phyloP scores from a whole-genome alignment of 2,329 filamentous ascomycete genomes.

The Sporothrix phasma region DNA sequence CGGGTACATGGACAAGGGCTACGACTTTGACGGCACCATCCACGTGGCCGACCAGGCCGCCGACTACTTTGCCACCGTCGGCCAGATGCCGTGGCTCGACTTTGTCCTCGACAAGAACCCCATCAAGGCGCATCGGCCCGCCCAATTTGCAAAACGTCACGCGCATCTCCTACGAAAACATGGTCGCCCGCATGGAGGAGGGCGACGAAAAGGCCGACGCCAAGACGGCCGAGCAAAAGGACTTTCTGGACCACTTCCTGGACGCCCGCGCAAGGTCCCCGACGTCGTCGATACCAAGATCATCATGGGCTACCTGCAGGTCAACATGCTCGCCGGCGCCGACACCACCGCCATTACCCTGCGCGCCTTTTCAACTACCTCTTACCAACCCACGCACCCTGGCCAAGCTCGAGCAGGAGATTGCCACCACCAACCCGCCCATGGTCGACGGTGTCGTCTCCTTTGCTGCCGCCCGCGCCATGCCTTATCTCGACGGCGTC shows the following conservation, averaged over 20 bases:
- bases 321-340: slow-evolving; percentile 28
- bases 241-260: slow-evolving; percentile 28
- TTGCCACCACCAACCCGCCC: not conserved
- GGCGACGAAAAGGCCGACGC: not conserved
- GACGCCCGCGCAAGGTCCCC: slow-evolving; percentile 26
- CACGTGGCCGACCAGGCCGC: slow-evolving; percentile 24
- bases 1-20: slow-evolving; percentile 20
- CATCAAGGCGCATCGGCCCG: not conserved
- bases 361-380: slow-evolving; percentile 26
- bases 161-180: not conserved
- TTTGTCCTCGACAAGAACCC: slow-evolving; percentile 31
- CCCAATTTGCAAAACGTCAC: not conserved
- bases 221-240: not conserved
- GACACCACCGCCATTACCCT: slow-evolving; percentile 30
- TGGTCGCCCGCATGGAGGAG: not conserved
- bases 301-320: slow-evolving; percentile 29
- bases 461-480: slow-evolving; percentile 18
- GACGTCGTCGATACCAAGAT: slow-evolving; percentile 29
- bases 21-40: slow-evolving; percentile 32
- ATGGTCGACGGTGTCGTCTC: not conserved
- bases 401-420: not conserved
- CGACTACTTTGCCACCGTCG: slow-evolving; percentile 25
- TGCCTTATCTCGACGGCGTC: slow-evolving; percentile 39
- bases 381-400: not conserved
- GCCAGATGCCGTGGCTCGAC: slow-evolving; percentile 29